phyloP scores from a whole-genome alignment of 345 rosid genomes.

The Combretum micranthum region DNA sequence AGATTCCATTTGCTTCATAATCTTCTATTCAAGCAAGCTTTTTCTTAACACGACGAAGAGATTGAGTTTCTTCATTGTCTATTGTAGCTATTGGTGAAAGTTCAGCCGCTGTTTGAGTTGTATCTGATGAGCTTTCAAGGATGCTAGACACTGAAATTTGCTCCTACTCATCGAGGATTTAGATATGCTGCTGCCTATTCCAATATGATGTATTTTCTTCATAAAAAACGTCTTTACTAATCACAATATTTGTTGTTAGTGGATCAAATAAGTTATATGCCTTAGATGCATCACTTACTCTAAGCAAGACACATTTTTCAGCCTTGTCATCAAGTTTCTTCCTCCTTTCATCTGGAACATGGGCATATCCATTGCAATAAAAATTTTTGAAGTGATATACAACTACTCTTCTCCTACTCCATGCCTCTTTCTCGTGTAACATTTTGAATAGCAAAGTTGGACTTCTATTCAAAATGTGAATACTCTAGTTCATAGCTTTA shows the following conservation, averaged over 20 bases:
- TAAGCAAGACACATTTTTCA: constrained; percentile 4
- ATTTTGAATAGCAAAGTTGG: no score
- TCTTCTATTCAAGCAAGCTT: not conserved
- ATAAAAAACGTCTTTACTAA: constrained; percentile 4
- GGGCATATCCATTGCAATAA: not conserved
- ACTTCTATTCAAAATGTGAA: no score
- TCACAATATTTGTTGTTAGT: not conserved
- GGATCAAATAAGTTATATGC: not conserved
- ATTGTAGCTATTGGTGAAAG: no score
- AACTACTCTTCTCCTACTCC: no score
- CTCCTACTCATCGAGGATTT: not conserved
- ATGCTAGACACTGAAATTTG: no score
- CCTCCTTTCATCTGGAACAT: not conserved
- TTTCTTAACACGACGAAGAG: no score
- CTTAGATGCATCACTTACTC: not conserved
- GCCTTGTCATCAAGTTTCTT: constrained; percentile 3
- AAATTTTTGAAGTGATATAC: no score
- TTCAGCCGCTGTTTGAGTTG: no score
- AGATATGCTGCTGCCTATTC: not conserved
- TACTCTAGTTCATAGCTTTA: no score
- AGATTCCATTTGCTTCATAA: not conserved
- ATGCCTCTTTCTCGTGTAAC: no score
- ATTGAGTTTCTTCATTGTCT: no score
- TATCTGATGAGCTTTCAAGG: no score
- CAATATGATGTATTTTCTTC: not conserved